Evolutionary conservation across 495 filamentous ascomycete species (phyloP), one percentile per base, ranked within the genome.

Genomic region (Mycothermus thermophilus): DNA sequence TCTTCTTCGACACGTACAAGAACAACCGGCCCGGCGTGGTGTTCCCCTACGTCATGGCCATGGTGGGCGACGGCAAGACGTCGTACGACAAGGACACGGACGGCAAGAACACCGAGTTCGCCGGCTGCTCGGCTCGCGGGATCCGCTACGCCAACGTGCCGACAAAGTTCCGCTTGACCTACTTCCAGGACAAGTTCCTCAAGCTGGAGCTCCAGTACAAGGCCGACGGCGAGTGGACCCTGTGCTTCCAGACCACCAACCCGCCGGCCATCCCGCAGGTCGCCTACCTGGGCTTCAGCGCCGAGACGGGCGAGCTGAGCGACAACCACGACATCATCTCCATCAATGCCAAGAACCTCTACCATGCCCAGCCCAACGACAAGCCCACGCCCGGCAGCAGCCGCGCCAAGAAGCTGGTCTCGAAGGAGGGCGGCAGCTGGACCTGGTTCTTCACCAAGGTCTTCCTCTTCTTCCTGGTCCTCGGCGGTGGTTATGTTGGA

Each of bases 1-100:
- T 99, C 51, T 95, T 99, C 69, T 77, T 99, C 63, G 92, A 99
- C 54, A 99, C 92, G 30, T 99, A 99, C 67, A 99, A 99, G 75
- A 99, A 99, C 64, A 93, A 93, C 65, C 76, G 92, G 12, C 92
- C 92, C 7, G 92, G 92, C 8, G 77, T 80, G 12, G 78, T 92
- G 15, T 99, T 99, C 60, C 92, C 92, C 25, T 96, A 94, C 48
- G 80, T 99, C 46, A 93, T 95, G 85, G 92, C 92, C 32, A 95
- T 96, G 90, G 67, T 93, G 51, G 90, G 73, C 13, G 90, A 99
- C 57, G 86, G 90, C 20, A 62, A 81, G 54, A 93, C 80, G 19
- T 61, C 67, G 13, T 99, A 99, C 59, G 84, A 95, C 60, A 83
- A 95, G 58, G 79, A 76, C 43, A 87, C 88, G 47, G 92, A 99